phyloP scores from a whole-genome alignment of 805 yeast species.

The Lipomyces starkeyi region DNA sequence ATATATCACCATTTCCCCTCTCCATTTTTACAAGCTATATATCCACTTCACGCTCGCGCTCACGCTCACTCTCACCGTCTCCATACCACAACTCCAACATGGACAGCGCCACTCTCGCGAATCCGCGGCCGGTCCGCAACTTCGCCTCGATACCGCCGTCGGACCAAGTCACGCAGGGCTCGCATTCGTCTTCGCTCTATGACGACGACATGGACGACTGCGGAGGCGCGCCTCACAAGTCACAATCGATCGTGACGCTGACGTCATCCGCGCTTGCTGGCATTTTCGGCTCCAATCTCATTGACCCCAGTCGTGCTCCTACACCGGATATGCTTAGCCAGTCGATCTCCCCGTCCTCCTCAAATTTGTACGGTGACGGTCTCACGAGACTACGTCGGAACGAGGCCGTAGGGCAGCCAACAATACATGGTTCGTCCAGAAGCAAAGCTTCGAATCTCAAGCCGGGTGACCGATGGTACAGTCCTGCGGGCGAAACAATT shows the following conservation, averaged over 20 bases:
- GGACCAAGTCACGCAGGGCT: not conserved
- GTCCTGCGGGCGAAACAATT: not conserved
- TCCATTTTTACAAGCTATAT: not conserved
- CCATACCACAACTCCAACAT: not conserved
- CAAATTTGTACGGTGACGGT: constrained; percentile 12
- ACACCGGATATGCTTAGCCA: constrained; percentile 40
- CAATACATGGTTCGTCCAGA: not conserved
- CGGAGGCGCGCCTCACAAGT: constrained; percentile 21
- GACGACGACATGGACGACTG: constrained; percentile 1
- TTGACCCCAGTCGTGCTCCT: constrained; percentile 43
- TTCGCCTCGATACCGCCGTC: constrained; percentile 15
- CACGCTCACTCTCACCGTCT: not conserved
- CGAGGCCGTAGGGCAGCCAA: not conserved
- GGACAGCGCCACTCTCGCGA: not conserved
- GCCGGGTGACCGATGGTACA: not conserved
- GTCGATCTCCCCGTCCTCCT: constrained; percentile 1
- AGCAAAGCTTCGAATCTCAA: not conserved
- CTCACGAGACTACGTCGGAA: constrained; percentile 12
- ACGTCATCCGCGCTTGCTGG: constrained; percentile 46
- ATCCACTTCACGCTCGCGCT: not conserved
- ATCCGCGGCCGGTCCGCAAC: constrained; percentile 12
- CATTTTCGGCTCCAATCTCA: constrained; percentile 50
- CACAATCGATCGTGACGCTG: constrained; percentile 36
- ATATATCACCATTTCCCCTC: not conserved
- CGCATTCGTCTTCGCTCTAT: constrained; percentile 2